Base-by-base conservation (phyloP, 2,329 filamentous ascomycete genomes). In the Aspergillus fumigatus region DNA sequence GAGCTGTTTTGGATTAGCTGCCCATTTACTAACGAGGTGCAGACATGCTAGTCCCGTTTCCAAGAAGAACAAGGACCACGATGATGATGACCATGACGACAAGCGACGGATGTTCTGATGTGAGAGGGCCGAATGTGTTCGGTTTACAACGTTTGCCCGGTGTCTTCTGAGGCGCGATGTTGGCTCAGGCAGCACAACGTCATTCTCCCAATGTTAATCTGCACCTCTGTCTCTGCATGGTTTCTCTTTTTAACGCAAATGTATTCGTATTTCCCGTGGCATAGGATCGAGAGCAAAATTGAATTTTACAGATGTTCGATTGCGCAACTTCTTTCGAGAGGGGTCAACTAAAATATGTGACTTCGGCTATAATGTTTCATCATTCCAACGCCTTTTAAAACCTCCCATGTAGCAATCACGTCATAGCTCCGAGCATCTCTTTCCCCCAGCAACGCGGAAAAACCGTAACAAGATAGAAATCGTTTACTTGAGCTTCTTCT, bases 401-500 rank as follows among this genome's bases (percentile, higher is more conserved):
- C 65, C 69, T 70, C 69, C 67, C 65, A 65, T 63, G 65, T 67
- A 66, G 68, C 69, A 69, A 69, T 67, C 68, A 63, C 67, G 62
- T 66, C 65, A 67, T 64, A 63, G 64, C 64, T 66, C 64, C 66
- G 61, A 59, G 57, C 64, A 64, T 63, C 57, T 61, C 64, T 65
- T 65, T 64, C 59, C 63, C 66, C 68, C 70, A 69, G 65, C 67
- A 70, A 69, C 69, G 65, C 69, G 74, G 70, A 82, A 77, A 75
- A 78, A 79, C 82, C 79, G 62, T 63, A 71, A 67, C 65, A 66
- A 66, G 58, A 66, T 65, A 65, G 61, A 58, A 71, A 64, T 73
- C 68, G 70, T 69, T 61, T 88, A 93, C 84, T 97, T 96, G 79
- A 96, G 87, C 93, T 99, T 99, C 92, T 99, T 99, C 93, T 99